Evolutionary conservation across 805 yeast species (phyloP), one percentile per base, ranked within the genome.

Genomic region (Suhomyces kilbournensis): DNA sequence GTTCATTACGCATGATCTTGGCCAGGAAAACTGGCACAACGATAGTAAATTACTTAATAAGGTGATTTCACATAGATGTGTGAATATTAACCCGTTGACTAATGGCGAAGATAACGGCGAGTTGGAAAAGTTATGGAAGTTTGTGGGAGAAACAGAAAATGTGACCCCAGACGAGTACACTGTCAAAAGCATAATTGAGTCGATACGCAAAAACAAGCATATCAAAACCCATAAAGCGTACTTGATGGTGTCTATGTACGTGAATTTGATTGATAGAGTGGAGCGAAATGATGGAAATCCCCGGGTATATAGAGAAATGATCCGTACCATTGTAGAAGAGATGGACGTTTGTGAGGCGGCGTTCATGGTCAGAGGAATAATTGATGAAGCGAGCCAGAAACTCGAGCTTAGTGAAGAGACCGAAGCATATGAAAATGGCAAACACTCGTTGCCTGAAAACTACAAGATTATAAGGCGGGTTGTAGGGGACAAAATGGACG

Each of bases 1-100:
- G 5, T 75, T 75, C 48, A 62, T 75, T 26, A 76, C 72, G 53
- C 55, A 49, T 15, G 77, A 72, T 50, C 62, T 74, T 45, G 62
- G 62, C 19, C 53, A 61, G 28, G 51, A 49, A 3, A 20, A 57
- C 22, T 75, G 79, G 79, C 45, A 53, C 43, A 35, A 53, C 2
- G 71, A 70, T 53, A 58, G 64, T 12, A 60, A 63, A 39, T 51
- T 72, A 14, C 57, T 63, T 25, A 70, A 67, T 43, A 68, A 70
- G 56, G 65, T 74, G 12, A 48, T 68, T 4, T 44, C 43, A 7
- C 60, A 56, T 30, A 43, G 56, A 17, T 51, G 46, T 25, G 10
- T 39, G 7, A 45, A 54, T 22, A 7, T 48, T 28, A 25, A n/a
- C 2, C 44, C 48, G 7, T 12, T 22, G 14, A 39, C 25, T 10